Base-by-base conservation (phyloP, 2,329 filamentous ascomycete genomes). In the Ascochyta rabiei region DNA sequence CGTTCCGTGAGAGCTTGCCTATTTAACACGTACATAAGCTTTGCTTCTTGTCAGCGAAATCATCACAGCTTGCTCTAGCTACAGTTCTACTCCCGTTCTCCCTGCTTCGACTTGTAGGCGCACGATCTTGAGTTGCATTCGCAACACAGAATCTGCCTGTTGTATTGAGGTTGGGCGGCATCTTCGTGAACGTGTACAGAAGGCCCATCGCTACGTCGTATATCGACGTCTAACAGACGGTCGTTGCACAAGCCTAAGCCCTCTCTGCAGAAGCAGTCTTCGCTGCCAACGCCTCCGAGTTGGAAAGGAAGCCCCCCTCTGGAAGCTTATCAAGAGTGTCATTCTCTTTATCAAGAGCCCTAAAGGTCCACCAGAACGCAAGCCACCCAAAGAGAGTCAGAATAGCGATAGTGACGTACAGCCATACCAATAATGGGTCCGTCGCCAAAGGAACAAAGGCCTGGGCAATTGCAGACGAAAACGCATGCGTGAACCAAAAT, bases 261-360 rank as follows among this genome's bases (percentile, higher is more conserved):
- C 24, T 62, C 28, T 61, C 59, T 1, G 33, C 31, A 10, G 43
- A 49, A 38, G 51, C 56, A 7, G 46, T 57, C 46, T 61, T 63
- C 23, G 48, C 49, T 15, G 56, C 59, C 30, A 54, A 35, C 18
- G 48, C 53, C 42, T 62, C 62, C 12, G 51, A 53, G n/a, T 56
- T 57, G 3, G 61, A 64, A 21, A 60, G 41, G 33, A 59, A 67
- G 16, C 39, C 62, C 10, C 62, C 64, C 46, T 67, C 64, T 0
- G 70, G 71, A 40, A 73, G 59, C 56, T 69, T 64, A 43, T 73
- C 71, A 18, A 71, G 68, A n/a, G 48, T 15, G 39, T 74, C 70
- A 23, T 74, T 70, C 46, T 68, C 59, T 24, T 56, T 58, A 28
- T 72, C 69, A 12, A 73, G 57, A 13, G 53, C 43, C 24, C 69